Conservation (phyloP, 129 eudicot genomes). For the Flaveria linearis region DNA sequence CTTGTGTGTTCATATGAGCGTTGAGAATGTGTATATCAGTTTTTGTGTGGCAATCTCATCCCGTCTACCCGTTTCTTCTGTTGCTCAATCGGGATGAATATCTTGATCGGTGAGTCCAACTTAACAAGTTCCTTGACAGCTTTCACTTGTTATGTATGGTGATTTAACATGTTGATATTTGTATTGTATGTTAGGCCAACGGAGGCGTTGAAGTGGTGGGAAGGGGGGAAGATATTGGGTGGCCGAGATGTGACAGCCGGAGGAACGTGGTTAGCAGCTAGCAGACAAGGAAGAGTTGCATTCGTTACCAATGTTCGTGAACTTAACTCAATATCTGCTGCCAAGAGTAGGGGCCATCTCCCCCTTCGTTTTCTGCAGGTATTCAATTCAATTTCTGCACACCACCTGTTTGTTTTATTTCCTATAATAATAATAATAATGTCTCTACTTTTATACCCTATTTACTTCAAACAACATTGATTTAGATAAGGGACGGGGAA, state of each 20-base stretch:
- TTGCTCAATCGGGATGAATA: slow-evolving; percentile 83
- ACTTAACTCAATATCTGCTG: slow-evolving; percentile 19
- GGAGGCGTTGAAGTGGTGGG: slow-evolving; percentile 67
- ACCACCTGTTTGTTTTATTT: slow-evolving; percentile 27
- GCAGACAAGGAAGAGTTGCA: slow-evolving; percentile 57
- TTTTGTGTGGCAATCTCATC: slow-evolving; percentile 78
- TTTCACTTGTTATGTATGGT: no score
- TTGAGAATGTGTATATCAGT: slow-evolving; percentile 63
- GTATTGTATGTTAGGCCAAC: slow-evolving; percentile 42
- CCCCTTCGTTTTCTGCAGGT: slow-evolving; percentile 78
- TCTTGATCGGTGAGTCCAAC: slow-evolving; percentile 46
- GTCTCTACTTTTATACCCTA: not conserved
- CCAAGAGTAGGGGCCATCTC: slow-evolving; percentile 71
- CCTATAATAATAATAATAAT: not conserved
- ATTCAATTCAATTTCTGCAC: slow-evolving; percentile 15
- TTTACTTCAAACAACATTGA: not conserved
- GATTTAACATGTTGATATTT: not conserved
- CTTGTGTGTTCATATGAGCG: no score
- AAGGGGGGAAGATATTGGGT: slow-evolving; percentile 55
- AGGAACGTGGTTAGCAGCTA: slow-evolving; percentile 82
- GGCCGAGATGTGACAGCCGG: slow-evolving; percentile 71
- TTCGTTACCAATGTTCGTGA: slow-evolving; percentile 88
- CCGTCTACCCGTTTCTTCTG: slow-evolving; percentile 63
- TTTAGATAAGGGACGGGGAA: no score
- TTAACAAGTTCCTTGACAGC: not conserved